Conservation (phyloP, 140 eudicot genomes). For the Senecio squalidus region DNA sequence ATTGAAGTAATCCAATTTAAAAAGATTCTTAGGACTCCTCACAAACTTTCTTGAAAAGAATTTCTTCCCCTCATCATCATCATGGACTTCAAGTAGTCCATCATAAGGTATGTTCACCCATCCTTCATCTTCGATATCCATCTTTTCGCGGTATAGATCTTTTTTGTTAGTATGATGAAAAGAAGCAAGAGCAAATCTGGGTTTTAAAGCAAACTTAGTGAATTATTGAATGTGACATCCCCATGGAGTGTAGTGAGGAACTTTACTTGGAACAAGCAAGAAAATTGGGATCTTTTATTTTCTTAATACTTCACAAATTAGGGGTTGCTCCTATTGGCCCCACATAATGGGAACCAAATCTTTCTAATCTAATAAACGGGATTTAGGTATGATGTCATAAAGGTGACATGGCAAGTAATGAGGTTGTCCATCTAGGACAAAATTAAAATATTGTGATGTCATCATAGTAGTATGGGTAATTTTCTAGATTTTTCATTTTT, state of each 20-base stretch:
- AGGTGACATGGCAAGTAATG: too few species aligned
- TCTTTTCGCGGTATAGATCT: slow-evolving; percentile 17
- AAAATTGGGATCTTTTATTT: slow-evolving; percentile 24
- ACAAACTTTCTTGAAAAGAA: slow-evolving; percentile 50
- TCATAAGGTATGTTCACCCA: slow-evolving; percentile 82
- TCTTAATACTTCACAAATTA: slow-evolving; percentile 39
- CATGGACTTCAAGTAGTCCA: slow-evolving; percentile 67
- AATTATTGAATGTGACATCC: slow-evolving; percentile 31
- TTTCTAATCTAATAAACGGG: too few species aligned
- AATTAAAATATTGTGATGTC: too few species aligned
- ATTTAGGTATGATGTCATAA: too few species aligned
- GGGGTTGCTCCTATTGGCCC: slow-evolving; percentile 37
- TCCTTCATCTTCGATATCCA: slow-evolving; percentile 70
- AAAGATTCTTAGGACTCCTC: slow-evolving; percentile 30
- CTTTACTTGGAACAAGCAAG: slow-evolving; percentile 36
- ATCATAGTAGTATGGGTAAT: too few species aligned
- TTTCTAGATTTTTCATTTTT: too few species aligned
- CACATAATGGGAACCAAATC: slow-evolving; percentile 26
- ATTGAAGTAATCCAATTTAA: slow-evolving; percentile 43
- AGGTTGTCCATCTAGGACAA: too few species aligned
- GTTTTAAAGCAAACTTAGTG: slow-evolving; percentile 24
- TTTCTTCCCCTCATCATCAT: slow-evolving; percentile 54
- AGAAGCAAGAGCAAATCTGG: slow-evolving; percentile 19
- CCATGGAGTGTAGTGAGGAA: slow-evolving; percentile 36
- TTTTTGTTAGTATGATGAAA: slow-evolving; percentile 28